Evolutionary conservation across 2,329 filamentous ascomycete species (phyloP).

Genomic region (Alternaria brassicae): DNA sequence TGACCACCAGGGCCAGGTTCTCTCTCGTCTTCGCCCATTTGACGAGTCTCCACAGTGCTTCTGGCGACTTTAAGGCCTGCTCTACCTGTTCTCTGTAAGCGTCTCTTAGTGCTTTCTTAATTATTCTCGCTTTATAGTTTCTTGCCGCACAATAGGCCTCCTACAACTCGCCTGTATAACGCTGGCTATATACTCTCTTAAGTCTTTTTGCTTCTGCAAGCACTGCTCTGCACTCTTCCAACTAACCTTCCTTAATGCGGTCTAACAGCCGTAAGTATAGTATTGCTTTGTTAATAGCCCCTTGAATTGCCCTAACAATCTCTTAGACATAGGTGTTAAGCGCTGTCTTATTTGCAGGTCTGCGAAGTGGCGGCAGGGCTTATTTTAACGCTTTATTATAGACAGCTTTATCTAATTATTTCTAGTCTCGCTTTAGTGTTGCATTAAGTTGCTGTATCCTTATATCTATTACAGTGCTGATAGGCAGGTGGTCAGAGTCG

Average conservation of each 20-base stretch:
- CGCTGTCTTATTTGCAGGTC: conserved; percentile 14
- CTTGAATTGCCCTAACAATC: conserved; percentile 13
- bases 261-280: conserved; percentile 3
- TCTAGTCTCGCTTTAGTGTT: conserved; percentile 10
- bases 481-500: conserved; percentile 32
- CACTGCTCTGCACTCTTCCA: conserved; percentile 13
- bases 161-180: conserved; percentile 12
- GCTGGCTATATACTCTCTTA: conserved; percentile 13
- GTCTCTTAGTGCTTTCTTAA: conserved; percentile 25
- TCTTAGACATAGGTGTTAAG: conserved; percentile 18
- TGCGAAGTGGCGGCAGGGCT: conserved; percentile 15
- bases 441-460: conserved; percentile 1
- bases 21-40: conserved; percentile 36
- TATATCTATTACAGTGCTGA: conserved; percentile 25
- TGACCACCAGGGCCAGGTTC: conserved; percentile 8
- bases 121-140: conserved; percentile 34
- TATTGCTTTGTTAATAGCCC: conserved; percentile 13
- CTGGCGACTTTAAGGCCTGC: conserved; percentile 24
- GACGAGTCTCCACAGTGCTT: conserved; percentile 31
- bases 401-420: conserved; percentile 4
- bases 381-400: conserved; percentile 16
- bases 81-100: conserved; percentile 31
- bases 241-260: conserved; percentile 15
- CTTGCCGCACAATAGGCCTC: conserved; percentile 22
- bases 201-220: conserved; percentile 21